Conservation (phyloP, 257 asterid genomes). For the Salvia miltiorrhiza region DNA sequence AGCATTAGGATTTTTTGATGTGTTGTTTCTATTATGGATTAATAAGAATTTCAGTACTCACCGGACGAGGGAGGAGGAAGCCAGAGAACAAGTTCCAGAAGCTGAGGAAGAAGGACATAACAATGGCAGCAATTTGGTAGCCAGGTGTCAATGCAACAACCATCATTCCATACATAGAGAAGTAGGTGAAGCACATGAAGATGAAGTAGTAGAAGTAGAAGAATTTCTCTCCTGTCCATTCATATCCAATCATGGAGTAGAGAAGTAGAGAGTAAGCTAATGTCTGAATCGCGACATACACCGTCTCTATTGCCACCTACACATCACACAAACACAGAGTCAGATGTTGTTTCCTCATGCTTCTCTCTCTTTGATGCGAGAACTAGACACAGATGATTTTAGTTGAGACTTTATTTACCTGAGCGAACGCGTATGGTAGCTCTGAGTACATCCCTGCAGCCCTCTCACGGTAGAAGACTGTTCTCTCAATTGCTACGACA, state of each 20-base stretch:
- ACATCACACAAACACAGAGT: background rate
- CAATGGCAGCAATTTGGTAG: constrained; percentile 73
- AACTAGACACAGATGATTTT: background rate
- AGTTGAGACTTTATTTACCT: constrained; percentile 34
- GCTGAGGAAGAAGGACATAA: constrained; percentile 77
- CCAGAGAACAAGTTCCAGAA: constrained; percentile 94
- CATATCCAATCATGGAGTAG: constrained; percentile 76
- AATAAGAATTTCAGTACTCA: constrained; percentile 25
- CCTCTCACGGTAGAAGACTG: constrained; percentile 82
- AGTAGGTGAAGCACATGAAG: constrained; percentile 85
- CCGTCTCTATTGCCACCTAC: constrained; percentile 77
- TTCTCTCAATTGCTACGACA: constrained; percentile 67
- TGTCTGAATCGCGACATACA: constrained; percentile 71
- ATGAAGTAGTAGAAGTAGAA: constrained; percentile 76
- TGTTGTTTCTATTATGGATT: no score
- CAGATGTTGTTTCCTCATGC: background rate
- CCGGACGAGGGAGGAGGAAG: constrained; percentile 79
- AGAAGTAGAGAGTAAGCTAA: constrained; percentile 54
- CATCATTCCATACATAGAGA: constrained; percentile 95
- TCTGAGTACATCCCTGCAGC: constrained; percentile 94
- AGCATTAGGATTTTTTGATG: background rate
- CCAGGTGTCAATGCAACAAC: constrained; percentile 85
- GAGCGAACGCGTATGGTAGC: constrained; percentile 82
- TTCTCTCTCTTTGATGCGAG: background rate
- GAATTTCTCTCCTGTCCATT: constrained; percentile 65